phyloP scores from a whole-genome alignment of 1,139 yeast species.

The Taphrina flavorubra region DNA sequence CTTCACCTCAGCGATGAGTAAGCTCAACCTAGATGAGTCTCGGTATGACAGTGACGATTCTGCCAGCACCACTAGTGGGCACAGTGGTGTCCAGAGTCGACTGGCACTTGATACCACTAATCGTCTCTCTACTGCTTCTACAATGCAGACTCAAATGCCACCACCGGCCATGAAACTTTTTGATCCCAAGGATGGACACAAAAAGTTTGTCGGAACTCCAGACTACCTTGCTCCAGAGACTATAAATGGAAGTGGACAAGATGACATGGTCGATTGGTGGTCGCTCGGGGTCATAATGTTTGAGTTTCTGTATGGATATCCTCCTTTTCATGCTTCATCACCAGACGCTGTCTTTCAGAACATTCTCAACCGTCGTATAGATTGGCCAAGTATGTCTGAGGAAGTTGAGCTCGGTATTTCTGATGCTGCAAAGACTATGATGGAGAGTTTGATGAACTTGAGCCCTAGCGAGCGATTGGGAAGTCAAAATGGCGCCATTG shows the following conservation, averaged over 20 bases:
- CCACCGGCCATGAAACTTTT: slow-evolving; percentile 65
- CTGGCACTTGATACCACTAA: background rate
- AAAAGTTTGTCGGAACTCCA: slow-evolving; percentile 92
- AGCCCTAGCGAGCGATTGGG: slow-evolving; percentile 77
- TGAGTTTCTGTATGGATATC: slow-evolving; percentile 90
- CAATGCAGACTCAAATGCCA: slow-evolving; percentile 32
- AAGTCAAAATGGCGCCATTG: slow-evolving; percentile 68
- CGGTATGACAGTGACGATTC: slow-evolving; percentile 25
- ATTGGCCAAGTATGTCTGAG: slow-evolving; percentile 78
- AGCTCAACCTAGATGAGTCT: slow-evolving; percentile 22
- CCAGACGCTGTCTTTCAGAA: slow-evolving; percentile 84
- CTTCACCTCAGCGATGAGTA: slow-evolving; percentile 14
- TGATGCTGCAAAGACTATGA: slow-evolving; percentile 74
- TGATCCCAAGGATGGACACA: slow-evolving; percentile 64
- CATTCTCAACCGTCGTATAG: slow-evolving; percentile 72
- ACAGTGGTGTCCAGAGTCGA: background rate
- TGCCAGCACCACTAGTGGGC: slow-evolving; percentile 23
- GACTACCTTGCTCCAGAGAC: slow-evolving; percentile 98
- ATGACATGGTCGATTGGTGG: slow-evolving; percentile 97
- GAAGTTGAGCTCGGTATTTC: slow-evolving; percentile 55
- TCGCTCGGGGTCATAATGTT: slow-evolving; percentile 93
- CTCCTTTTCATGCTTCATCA: slow-evolving; percentile 87
- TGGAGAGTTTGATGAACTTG: slow-evolving; percentile 63
- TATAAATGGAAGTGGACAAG: slow-evolving; percentile 82
- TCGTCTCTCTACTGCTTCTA: slow-evolving; percentile 6